Evolutionary conservation across 805 yeast genomes (phyloP), one percentile per base, ranked within the genome.

Genomic region (Kuraishia piskuri): DNA sequence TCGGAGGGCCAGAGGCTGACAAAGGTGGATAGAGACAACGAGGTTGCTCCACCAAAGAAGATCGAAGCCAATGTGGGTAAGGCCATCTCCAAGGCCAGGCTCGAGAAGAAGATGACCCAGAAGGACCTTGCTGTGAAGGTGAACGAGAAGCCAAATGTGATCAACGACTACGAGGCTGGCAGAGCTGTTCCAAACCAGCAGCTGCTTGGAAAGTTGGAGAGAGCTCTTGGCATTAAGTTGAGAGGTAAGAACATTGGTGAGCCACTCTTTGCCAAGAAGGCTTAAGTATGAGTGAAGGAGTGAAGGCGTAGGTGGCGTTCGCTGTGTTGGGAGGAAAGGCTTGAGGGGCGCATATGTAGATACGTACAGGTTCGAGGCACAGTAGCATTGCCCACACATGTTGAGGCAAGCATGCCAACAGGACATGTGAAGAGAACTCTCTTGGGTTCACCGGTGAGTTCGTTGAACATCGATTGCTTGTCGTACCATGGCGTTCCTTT

Each of bases 101-200:
- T 83, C 63, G 97, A 88, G 55, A 90, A 90, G 78, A 81, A 82
- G 64, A 68, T 91, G 67, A 86, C 97, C 9, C 99, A 94, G 72
- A 94, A 94, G 79, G 99, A 94, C 63, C 79, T 94, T 64, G 99
- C 99, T 63, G 90, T 96, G 54, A 88, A 86, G 69, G 80, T 92
- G 66, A 92, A 91, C 69, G 99, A 94, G 75, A 94, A 94, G 77
- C 97, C 97, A 57, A 90, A 85, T 61, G 87, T 94, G 56, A 84
- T 94, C 66, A 91, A 90, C 71, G 99, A 94, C 67, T 94, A 94
- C 71, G 99, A 94, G 76, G 88, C 96, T 54, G 97, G 96, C 55
- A 84, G 96, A 68, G 99, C 96, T 48, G 82, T 87, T 60, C 99
- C 99, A 55, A 91, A 89, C 76, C 99, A 94, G 76, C 98, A 91